A percentile compares a stretch with the other conserved stretches of the same genome.
These are phyloP conservation scores for Pseudogymnoascus verrucosus DNA, from an alignment of 2,329 filamentous ascomycete species.

Conservation along the genomic window DNA sequence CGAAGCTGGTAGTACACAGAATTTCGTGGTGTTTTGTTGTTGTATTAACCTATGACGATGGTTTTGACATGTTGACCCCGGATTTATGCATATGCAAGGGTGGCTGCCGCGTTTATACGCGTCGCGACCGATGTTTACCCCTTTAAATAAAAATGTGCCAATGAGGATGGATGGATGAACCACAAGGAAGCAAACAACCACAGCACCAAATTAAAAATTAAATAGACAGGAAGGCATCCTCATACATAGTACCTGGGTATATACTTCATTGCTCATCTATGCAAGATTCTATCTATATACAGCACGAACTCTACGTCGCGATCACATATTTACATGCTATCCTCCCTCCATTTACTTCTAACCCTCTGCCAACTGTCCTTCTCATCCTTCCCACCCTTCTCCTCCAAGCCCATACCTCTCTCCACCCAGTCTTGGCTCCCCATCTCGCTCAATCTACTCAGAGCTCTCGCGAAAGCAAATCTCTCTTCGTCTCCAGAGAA, in stretches of 20 bases:
- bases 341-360: constrained; percentile 41
- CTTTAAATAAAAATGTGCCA: background rate
- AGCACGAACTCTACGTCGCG: background rate
- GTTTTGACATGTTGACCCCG: constrained; percentile 1
- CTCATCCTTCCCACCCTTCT: constrained; percentile 35
- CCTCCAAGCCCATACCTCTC: constrained; percentile 49
- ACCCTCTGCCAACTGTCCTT: constrained; percentile 40
- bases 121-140: background rate
- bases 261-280: constrained; percentile 3
- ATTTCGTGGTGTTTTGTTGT: background rate
- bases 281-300: constrained; percentile 9
- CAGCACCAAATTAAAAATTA: background rate
- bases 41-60: constrained; percentile 7
- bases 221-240: background rate
- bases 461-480: constrained; percentile 86
- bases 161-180: background rate
- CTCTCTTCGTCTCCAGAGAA: constrained; percentile 94
- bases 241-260: background rate
- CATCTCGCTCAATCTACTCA: constrained; percentile 85
- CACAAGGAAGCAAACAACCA: background rate
- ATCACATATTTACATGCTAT: constrained; percentile 27
- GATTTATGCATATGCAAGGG: constrained; percentile 8
- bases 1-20: background rate
- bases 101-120: constrained; percentile 3
- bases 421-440: constrained; percentile 93